Evolutionary conservation across 768 basidiomycete species (phyloP).

Genomic region (Boletus barrowsii): DNA sequence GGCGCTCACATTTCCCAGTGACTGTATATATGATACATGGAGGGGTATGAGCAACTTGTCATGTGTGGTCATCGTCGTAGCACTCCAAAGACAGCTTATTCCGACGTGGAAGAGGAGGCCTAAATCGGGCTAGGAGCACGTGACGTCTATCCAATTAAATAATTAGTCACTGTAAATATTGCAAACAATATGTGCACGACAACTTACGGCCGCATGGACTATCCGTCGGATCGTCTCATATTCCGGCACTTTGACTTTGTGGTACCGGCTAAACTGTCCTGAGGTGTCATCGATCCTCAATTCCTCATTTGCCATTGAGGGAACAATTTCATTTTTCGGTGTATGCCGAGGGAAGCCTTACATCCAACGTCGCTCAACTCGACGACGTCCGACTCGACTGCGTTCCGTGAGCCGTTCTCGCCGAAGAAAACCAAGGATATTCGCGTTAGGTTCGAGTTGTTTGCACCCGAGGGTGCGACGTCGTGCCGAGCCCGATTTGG

Average conservation of each 20-base stretch:
- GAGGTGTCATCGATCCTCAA: too few species aligned
- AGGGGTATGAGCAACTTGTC: conserved; percentile 45
- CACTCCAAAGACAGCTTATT: too few species aligned
- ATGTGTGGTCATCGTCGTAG: conserved; percentile 11
- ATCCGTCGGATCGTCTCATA: too few species aligned
- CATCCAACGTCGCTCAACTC: neutral
- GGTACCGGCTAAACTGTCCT: too few species aligned
- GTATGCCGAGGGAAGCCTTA: conserved; percentile 18
- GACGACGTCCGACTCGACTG: conserved; percentile 8
- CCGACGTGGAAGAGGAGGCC: too few species aligned
- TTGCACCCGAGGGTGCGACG: conserved; percentile 2
- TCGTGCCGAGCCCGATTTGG: conserved; percentile 21
- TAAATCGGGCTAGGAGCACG: too few species aligned
- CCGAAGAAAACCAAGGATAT: neutral
- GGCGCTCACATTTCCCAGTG: conserved; percentile 58
- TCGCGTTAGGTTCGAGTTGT: neutral
- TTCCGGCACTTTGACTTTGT: too few species aligned
- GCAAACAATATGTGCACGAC: too few species aligned
- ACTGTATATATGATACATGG: conserved; percentile 75
- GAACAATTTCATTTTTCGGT: conserved; percentile 14
- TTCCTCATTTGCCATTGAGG: neutral
- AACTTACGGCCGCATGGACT: too few species aligned
- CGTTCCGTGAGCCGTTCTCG: neutral
- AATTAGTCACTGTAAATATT: too few species aligned
- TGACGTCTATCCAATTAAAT: too few species aligned